Evolutionary conservation across 371 early-diverging fungal species (phyloP).

Genomic region (Mucor lusitanicus): DNA sequence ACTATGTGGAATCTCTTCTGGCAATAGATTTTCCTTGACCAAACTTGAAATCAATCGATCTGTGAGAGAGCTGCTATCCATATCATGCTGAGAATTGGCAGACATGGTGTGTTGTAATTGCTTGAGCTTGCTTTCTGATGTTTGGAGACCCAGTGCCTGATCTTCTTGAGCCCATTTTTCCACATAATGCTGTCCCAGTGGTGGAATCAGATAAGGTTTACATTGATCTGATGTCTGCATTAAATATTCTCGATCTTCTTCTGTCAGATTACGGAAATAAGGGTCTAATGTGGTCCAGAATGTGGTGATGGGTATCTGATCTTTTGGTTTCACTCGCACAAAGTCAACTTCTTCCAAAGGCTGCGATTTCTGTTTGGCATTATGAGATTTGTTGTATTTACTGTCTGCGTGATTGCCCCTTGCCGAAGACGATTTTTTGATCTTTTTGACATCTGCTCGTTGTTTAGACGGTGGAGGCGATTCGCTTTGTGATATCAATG

Average conservation of each 20-base stretch:
- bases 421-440: neutral
- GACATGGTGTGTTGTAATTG: neutral
- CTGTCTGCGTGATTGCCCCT: neutral
- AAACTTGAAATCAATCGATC: conserved; percentile 75
- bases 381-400: neutral
- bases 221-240: conserved; percentile 67
- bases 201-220: conserved; percentile 74
- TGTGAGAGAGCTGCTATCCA: conserved; percentile 67
- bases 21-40: conserved; percentile 54
- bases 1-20: conserved; percentile 13
- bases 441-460: conserved; percentile 23
- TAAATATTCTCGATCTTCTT: conserved; percentile 76
- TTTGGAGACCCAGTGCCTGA: neutral
- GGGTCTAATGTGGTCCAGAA: conserved; percentile 86
- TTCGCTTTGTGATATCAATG: conserved; percentile 22
- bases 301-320: conserved; percentile 79
- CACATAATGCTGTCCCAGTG: conserved; percentile 74
- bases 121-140: conserved; percentile 3
- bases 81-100: conserved; percentile 57
- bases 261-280: conserved; percentile 77
- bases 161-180: conserved; percentile 90
- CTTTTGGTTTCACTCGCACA: conserved; percentile 45
- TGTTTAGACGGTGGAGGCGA: conserved; percentile 34
- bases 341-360: conserved; percentile 38
- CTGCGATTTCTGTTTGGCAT: neutral